These are phyloP conservation scores for Ceratocystis cacaofunesta DNA, from an alignment of 2,329 filamentous ascomycete genomes.

Conservation along the genomic window DNA sequence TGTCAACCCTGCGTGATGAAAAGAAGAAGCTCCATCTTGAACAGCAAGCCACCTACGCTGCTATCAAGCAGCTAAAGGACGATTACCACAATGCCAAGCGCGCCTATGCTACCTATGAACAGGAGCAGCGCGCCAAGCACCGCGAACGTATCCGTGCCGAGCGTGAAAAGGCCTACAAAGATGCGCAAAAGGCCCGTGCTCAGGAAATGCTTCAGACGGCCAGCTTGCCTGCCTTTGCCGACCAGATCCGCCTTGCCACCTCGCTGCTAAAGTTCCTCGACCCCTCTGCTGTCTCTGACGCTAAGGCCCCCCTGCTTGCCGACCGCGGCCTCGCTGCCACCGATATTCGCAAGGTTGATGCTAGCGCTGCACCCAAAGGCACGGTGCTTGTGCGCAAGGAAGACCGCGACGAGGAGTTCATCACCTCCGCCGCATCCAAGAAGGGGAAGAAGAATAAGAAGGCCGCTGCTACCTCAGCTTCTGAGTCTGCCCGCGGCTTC, in stretches of 20 bases:
- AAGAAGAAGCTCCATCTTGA: conserved; percentile 68
- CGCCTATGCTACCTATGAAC: conserved; percentile 71
- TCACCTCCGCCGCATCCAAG: conserved; percentile 59
- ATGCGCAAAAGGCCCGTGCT: conserved; percentile 61
- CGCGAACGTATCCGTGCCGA: conserved; percentile 71
- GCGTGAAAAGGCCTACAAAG: conserved; percentile 55
- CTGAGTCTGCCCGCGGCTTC: conserved; percentile 45
- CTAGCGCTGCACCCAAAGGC: conserved; percentile 62
- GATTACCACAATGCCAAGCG: conserved; percentile 69
- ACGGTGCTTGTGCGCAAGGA: conserved; percentile 67
- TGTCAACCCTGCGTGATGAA: conserved; percentile 73
- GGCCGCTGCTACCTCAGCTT: conserved; percentile 27
- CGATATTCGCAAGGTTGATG: conserved; percentile 70
- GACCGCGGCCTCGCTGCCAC: conserved; percentile 64
- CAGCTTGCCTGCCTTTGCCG: conserved; percentile 73
- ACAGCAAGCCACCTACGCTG: conserved; percentile 72
- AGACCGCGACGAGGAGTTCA: conserved; percentile 74
- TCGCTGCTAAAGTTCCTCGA: conserved; percentile 85
- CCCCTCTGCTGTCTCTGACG: conserved; percentile 48
- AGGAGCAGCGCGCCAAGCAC: conserved; percentile 60
- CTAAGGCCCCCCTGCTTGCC: conserved; percentile 49
- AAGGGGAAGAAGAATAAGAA: conserved; percentile 78
- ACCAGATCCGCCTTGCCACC: conserved; percentile 82
- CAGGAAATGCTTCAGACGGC: conserved; percentile 66
- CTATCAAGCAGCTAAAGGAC: conserved; percentile 78